phyloP scores from a whole-genome alignment of 805 yeast species.

The Cyberlindnera petersonii region DNA sequence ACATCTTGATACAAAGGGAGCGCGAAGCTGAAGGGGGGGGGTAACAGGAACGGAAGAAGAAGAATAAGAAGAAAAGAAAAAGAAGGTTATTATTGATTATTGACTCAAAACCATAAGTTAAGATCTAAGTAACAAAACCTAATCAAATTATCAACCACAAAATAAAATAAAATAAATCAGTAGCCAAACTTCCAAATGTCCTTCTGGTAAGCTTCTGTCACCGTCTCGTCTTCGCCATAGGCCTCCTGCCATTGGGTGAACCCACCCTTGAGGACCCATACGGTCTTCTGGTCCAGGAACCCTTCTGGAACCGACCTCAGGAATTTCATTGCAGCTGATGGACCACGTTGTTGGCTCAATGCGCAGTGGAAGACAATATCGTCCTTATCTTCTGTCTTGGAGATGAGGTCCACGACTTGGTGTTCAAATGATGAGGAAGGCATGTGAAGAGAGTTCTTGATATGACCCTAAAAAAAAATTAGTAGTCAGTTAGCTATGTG shows the following conservation, averaged over 20 bases:
- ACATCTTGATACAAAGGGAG: too few species aligned
- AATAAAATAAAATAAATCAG: constrained; percentile 1
- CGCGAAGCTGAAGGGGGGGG: too few species aligned
- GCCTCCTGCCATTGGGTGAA: constrained; percentile 76
- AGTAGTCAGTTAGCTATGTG: constrained; percentile 11
- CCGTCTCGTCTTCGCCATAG: constrained; percentile 61
- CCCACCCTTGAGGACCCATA: constrained; percentile 81
- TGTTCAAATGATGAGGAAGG: constrained; percentile 44
- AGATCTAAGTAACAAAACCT: too few species aligned
- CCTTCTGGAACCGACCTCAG: constrained; percentile 30
- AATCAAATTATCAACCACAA: not conserved
- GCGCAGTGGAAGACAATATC: constrained; percentile 88
- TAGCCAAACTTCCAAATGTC: constrained; percentile 37
- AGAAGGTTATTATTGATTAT: too few species aligned
- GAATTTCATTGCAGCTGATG: constrained; percentile 70
- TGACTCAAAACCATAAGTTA: too few species aligned
- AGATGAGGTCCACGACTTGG: constrained; percentile 28
- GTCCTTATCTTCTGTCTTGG: constrained; percentile 25
- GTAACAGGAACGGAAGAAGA: too few species aligned
- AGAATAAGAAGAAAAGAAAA: too few species aligned
- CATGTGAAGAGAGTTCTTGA: constrained; percentile 49
- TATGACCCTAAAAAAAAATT: constrained; percentile 67
- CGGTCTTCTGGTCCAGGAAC: constrained; percentile 36
- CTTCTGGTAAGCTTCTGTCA: constrained; percentile 59
- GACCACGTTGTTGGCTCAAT: constrained; percentile 88